Base-by-base conservation (phyloP, 2,329 filamentous ascomycete genomes). In the Penicillium sp. region DNA sequence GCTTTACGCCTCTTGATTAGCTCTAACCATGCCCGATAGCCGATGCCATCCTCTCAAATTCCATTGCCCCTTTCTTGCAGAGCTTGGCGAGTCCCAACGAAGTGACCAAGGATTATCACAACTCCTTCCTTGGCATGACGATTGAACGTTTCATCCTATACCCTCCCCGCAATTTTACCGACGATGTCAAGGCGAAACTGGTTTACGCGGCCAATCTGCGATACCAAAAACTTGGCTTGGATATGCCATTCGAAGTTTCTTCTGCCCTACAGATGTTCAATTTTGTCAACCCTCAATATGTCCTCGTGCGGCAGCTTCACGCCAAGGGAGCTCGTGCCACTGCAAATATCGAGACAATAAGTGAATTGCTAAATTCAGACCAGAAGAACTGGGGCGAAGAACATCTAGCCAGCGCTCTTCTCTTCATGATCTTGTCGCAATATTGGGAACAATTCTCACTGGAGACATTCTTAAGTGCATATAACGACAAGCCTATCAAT, bases 141-240 rank as follows among this genome's bases (percentile, higher is more conserved):
- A 81, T 97, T 74, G 91, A 96, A 73, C 89, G 91, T 66, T 89
- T 95, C 67, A 87, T 96, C 54, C 88, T 94, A 74, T 88, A 93
- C 67, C 91, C 93, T 51, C 91, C 92, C 31, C 90, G 89, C 27
- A 91, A 89, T 73, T 95, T 95, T 79, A 90, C 89, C 68, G 86
- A 91, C 54, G 87, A 89, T 69, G 81, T 87, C 62, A 89, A 92
- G 69, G 82, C 90, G 15, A 82, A 83, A 57, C 62, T 88, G 41
- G 78, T 80, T 46, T 83, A 85, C 70, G 89, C 87, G 62, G 82
- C 88, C 57, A 82, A 83, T 67, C 81, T 88, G 56, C 85, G 91
- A 66, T 95, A 90, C 73, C 81, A 86, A 51, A 86, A 89, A 61
- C 78, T 85, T 54, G 70, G 69, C 17, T 54, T 72, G 35, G 77